phyloP scores from a whole-genome alignment of 2,329 filamentous ascomycete genomes.

The Thermothelomyces thermophilus region DNA sequence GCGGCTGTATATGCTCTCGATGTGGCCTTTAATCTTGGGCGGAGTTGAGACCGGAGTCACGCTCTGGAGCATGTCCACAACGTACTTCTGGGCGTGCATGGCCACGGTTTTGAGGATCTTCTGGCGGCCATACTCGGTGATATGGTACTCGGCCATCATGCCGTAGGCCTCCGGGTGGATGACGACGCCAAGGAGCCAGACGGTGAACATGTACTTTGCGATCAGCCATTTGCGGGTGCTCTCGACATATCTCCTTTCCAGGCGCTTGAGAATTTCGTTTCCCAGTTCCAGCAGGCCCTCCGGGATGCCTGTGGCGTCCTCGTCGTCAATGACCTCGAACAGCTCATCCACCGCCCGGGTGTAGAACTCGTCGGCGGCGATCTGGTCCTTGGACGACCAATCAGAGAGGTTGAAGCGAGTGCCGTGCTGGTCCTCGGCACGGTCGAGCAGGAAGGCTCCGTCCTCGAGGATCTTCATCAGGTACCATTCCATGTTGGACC shows the following conservation, averaged over 20 bases:
- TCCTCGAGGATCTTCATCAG: conserved; percentile 92
- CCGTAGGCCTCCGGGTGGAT: conserved; percentile 79
- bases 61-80: conserved; percentile 70
- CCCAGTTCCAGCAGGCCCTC: conserved; percentile 78
- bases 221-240: conserved; percentile 78
- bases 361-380: conserved; percentile 83
- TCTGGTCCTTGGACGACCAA: conserved; percentile 71
- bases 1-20: conserved; percentile 63
- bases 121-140: conserved; percentile 83
- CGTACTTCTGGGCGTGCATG: conserved; percentile 69
- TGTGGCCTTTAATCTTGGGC: conserved; percentile 57
- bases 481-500: conserved; percentile 84
- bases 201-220: conserved; percentile 86
- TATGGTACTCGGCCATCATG: conserved; percentile 82
- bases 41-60: conserved; percentile 58
- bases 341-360: conserved; percentile 71
- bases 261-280: conserved; percentile 71
- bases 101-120: conserved; percentile 75
- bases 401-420: conserved; percentile 64
- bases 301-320: conserved; percentile 77
- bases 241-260: conserved; percentile 65
- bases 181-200: conserved; percentile 75
- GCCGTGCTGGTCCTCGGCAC: conserved; percentile 70
- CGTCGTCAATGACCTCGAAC: conserved; percentile 80
- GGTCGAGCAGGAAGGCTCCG: conserved; percentile 83